phyloP scores from a whole-genome alignment of 148 eudicot species.

The Pouteria glomerata region DNA sequence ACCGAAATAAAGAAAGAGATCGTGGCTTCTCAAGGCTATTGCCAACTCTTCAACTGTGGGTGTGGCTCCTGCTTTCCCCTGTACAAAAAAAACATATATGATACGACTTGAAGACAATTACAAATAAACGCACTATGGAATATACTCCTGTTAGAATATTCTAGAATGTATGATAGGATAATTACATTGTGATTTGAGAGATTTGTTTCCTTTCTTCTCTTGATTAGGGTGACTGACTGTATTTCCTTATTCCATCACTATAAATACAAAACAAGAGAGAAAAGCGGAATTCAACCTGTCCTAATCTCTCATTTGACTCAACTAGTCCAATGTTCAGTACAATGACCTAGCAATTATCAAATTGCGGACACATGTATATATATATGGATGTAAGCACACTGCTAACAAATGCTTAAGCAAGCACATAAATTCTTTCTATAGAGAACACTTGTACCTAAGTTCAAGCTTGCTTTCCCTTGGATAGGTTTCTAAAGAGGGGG shows the following conservation, averaged over 20 bases:
- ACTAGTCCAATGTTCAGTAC: not conserved
- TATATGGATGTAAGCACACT: not conserved
- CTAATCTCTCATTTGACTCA: too few relatives aligned
- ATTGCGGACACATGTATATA: not conserved
- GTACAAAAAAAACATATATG: slow-evolving; percentile 10
- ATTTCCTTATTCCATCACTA: too few relatives aligned
- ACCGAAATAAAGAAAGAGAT: slow-evolving; percentile 81
- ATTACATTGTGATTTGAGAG: too few relatives aligned
- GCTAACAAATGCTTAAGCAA: not conserved
- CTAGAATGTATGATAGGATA: too few relatives aligned
- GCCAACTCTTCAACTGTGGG: slow-evolving; percentile 67
- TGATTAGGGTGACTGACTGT: too few relatives aligned
- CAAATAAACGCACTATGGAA: not conserved
- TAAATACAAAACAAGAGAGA: too few relatives aligned
- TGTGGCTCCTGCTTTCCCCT: slow-evolving; percentile 76
- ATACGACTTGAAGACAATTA: not conserved
- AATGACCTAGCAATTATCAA: not conserved
- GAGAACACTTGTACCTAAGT: too few relatives aligned
- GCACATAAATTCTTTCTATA: not conserved
- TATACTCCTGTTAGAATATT: too few relatives aligned
- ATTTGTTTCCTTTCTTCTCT: too few relatives aligned
- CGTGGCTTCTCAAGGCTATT: slow-evolving; percentile 67
- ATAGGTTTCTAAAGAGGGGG: too few relatives aligned
- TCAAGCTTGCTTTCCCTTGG: too few relatives aligned
- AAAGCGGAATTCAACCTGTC: too few relatives aligned